Percentiles rank a stretch among this genome's conserved stretches.
phyloP scores from a whole-genome alignment of 805 yeast species.

The Ogataea nonfermentans region DNA sequence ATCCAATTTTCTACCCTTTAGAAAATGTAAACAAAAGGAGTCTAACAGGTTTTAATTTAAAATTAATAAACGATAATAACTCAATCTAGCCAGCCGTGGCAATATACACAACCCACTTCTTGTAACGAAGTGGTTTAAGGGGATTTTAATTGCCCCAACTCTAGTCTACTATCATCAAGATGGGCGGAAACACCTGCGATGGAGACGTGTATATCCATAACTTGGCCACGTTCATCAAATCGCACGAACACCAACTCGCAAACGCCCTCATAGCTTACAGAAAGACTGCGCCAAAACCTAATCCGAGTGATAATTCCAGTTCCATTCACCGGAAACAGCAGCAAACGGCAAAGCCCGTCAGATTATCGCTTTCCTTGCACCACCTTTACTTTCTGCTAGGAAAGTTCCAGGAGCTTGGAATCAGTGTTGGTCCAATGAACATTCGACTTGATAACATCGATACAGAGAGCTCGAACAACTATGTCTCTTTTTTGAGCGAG shows the following conservation, averaged over 20 bases:
- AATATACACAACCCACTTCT: constrained; percentile 5
- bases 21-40: constrained; percentile 17
- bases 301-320: constrained; percentile 6
- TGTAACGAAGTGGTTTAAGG: constrained; percentile 9
- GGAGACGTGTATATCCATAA: constrained; percentile 59
- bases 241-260: constrained; percentile 58
- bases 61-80: constrained; percentile 1
- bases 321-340: constrained; percentile 15
- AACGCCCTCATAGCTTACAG: constrained; percentile 56
- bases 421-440: constrained; percentile 60
- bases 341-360: constrained; percentile 44
- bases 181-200: constrained; percentile 40
- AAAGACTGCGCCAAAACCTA: constrained; percentile 32
- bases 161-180: constrained; percentile 2
- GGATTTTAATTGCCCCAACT: constrained; percentile 4
- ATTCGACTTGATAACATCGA: constrained; percentile 57
- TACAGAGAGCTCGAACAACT: constrained; percentile 46
- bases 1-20: constrained; percentile 6
- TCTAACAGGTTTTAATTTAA: constrained; percentile 10
- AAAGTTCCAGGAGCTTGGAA: constrained; percentile 46
- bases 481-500: constrained; percentile 59
- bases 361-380: constrained; percentile 59
- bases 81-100: constrained; percentile 2
- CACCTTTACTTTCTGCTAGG: constrained; percentile 63
- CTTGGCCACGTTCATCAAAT: constrained; percentile 49